phyloP scores from a whole-genome alignment of 768 basidiomycete species.

The Candolleomyces eurysporus region DNA sequence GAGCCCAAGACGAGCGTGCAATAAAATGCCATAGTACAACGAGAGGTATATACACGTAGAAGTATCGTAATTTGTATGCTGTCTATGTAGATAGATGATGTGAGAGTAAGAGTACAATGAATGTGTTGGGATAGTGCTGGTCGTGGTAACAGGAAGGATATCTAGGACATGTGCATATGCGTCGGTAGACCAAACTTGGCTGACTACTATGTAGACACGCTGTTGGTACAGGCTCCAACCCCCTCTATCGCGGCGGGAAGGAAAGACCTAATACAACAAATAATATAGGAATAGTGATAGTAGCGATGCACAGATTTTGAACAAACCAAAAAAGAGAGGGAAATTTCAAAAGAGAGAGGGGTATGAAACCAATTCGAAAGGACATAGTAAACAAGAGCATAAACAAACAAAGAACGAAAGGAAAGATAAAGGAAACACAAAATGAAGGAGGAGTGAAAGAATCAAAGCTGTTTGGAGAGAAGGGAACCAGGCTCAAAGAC shows the following conservation, averaged over 20 bases:
- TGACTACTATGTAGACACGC: background rate
- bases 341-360: too few species aligned
- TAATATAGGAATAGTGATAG: background rate
- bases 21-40: too few species aligned
- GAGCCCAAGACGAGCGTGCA: too few species aligned
- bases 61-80: too few species aligned
- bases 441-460: background rate
- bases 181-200: background rate
- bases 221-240: background rate
- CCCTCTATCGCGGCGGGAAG: background rate
- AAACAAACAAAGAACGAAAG: too few species aligned
- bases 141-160: background rate
- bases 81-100: too few species aligned
- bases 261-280: background rate
- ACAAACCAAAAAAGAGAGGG: background rate
- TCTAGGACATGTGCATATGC: background rate
- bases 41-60: too few species aligned
- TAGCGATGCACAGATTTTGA: background rate
- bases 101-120: background rate
- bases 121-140: background rate
- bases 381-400: too few species aligned
- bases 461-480: slow-evolving; percentile 44
- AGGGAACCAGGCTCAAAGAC: slow-evolving; percentile 79
- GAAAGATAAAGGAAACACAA: too few species aligned
- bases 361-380: too few species aligned